phyloP scores from a whole-genome alignment of 805 yeast species.

The Zygotorulaspora chibaensis region DNA sequence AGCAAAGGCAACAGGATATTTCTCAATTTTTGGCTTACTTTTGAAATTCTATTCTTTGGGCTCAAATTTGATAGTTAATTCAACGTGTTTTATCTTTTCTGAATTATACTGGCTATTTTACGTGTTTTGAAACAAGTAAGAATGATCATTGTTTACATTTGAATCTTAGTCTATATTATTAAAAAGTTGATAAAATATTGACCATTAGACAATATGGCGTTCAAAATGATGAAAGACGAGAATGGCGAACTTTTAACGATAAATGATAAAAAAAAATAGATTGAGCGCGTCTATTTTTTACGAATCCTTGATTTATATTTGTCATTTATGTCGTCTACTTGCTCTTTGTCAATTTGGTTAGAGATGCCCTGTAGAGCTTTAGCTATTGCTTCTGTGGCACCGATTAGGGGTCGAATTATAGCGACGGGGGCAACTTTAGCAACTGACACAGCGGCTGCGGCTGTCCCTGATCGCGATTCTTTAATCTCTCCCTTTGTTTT shows the following conservation, averaged over 20 bases:
- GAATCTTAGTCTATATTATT: too few relatives aligned
- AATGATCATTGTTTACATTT: too few relatives aligned
- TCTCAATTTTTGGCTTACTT: background rate
- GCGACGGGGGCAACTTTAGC: slow-evolving; percentile 78
- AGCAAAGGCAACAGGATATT: background rate
- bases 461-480: slow-evolving; percentile 41
- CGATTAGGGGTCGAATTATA: slow-evolving; percentile 78
- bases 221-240: background rate
- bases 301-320: slow-evolving; percentile 47
- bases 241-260: too few relatives aligned
- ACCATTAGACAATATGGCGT: background rate
- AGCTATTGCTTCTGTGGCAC: slow-evolving; percentile 86
- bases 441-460: slow-evolving; percentile 61
- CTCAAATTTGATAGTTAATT: background rate
- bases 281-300: background rate
- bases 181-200: too few relatives aligned
- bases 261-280: background rate
- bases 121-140: background rate
- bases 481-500: slow-evolving; percentile 59
- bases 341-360: slow-evolving; percentile 69
- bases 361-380: slow-evolving; percentile 79
- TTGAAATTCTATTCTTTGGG: too few relatives aligned
- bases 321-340: slow-evolving; percentile 55
- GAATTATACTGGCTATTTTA: background rate
- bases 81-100: background rate